Conservation (phyloP, 2,329 filamentous ascomycete genomes). For the Rugonectria rugulosa region DNA sequence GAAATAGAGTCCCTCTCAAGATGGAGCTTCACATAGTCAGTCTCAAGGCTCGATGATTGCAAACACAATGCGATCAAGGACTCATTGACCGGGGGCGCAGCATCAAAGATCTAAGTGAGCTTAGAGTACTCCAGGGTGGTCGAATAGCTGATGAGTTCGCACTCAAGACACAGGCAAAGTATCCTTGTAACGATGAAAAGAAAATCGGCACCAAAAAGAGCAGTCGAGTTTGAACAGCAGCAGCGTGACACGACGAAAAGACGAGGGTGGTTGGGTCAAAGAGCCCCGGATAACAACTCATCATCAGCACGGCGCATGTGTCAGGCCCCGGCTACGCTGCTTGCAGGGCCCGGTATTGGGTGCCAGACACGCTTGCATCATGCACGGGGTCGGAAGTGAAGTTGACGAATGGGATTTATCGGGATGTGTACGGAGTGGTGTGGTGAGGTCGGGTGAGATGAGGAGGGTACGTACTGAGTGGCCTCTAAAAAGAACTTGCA, state of each 20-base stretch:
- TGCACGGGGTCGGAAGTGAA: background rate
- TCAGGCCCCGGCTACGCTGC: conserved; percentile 10
- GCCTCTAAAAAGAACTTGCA: background rate
- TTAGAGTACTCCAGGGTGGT: too few relatives aligned
- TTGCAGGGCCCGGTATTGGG: conserved; percentile 15
- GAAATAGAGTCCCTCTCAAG: background rate
- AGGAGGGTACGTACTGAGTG: background rate
- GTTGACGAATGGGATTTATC: conserved; percentile 17
- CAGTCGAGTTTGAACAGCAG: conserved; percentile 2
- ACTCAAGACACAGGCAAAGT: background rate
- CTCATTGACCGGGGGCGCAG: too few relatives aligned
- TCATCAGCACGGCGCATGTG: conserved; percentile 23
- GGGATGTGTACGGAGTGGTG: conserved; percentile 13
- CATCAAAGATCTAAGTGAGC: too few relatives aligned
- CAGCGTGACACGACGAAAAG: conserved; percentile 6
- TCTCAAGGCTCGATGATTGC: background rate
- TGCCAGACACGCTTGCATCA: conserved; percentile 9
- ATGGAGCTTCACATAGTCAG: background rate
- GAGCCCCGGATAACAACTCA: conserved; percentile 4
- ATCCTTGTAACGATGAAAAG: background rate
- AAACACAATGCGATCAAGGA: too few relatives aligned
- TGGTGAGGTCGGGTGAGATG: conserved; percentile 10
- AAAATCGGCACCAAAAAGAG: background rate
- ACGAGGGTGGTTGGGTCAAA: background rate
- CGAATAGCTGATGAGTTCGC: too few relatives aligned